A percentile compares a stretch with the other conserved stretches of the same genome.
phyloP scores from a whole-genome alignment of 2,329 filamentous ascomycete genomes.

The Lasiodiplodia sp. region DNA sequence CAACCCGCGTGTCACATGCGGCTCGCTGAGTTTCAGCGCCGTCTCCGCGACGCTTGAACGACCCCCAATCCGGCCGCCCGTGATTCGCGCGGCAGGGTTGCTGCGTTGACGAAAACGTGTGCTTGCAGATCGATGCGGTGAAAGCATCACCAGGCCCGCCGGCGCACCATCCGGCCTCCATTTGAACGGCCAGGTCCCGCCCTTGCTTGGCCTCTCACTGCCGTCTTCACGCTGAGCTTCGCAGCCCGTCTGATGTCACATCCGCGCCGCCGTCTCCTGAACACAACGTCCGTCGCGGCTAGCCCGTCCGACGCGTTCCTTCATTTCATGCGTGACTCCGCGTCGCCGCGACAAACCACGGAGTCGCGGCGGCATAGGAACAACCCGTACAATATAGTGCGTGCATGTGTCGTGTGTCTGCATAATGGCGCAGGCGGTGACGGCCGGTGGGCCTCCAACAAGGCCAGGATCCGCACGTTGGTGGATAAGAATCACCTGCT shows the following conservation, averaged over 20 bases:
- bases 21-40: slow-evolving; percentile 24
- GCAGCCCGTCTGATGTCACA: slow-evolving; percentile 29
- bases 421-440: slow-evolving; percentile 28
- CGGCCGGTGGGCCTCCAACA: slow-evolving; percentile 27
- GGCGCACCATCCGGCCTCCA: slow-evolving; percentile 10
- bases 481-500: slow-evolving; percentile 28
- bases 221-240: slow-evolving; percentile 23
- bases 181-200: slow-evolving; percentile 23
- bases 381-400: slow-evolving; percentile 21
- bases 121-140: slow-evolving; percentile 31
- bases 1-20: slow-evolving; percentile 16
- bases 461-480: slow-evolving; percentile 28
- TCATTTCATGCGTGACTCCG: slow-evolving; percentile 21
- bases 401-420: slow-evolving; percentile 16
- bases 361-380: slow-evolving; percentile 7
- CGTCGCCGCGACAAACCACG: slow-evolving; percentile 18
- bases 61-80: slow-evolving; percentile 11
- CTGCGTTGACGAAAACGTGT: slow-evolving; percentile 28
- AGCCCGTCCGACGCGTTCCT: slow-evolving; percentile 24
- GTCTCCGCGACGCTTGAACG: slow-evolving; percentile 16
- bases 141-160: slow-evolving; percentile 26
- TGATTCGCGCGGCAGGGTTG: slow-evolving; percentile 25
- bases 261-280: slow-evolving; percentile 27
- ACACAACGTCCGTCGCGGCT: slow-evolving; percentile 21
- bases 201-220: slow-evolving; percentile 22